These are phyloP conservation scores for Malassezia sympodialis DNA, from an alignment of 1,284 basidiomycete species.

Conservation along the genomic window DNA sequence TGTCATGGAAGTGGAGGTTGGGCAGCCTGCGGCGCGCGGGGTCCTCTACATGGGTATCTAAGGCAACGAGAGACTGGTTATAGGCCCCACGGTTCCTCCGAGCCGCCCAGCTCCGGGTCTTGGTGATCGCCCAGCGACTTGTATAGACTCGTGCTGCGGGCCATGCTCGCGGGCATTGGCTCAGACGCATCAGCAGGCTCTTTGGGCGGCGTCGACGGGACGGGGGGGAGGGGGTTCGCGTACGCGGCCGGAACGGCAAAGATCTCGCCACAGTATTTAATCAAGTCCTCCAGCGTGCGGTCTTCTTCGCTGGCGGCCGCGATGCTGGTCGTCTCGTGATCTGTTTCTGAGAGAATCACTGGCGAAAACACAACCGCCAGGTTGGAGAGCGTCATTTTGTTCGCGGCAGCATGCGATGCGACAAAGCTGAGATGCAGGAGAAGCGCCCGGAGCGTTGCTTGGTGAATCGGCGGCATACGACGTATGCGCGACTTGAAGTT, in stretches of 20 bases:
- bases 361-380: constrained; percentile 46
- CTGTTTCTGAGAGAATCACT: constrained; percentile 37
- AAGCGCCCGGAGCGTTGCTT: constrained; percentile 74
- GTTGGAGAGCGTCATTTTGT: constrained; percentile 82
- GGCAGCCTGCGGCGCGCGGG: neutral
- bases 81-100: neutral
- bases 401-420: constrained; percentile 60
- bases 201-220: neutral
- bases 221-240: neutral
- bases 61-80: neutral
- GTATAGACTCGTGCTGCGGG: neutral
- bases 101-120: neutral
- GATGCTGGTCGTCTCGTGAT: constrained; percentile 34
- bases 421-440: constrained; percentile 78
- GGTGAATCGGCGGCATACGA: constrained; percentile 63
- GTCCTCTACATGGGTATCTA: neutral
- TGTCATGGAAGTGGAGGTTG: constrained; percentile 8
- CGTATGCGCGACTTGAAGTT: constrained; percentile 40
- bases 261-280: constrained; percentile 32
- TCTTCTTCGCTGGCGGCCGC: constrained; percentile 44
- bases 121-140: neutral
- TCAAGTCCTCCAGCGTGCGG: constrained; percentile 39
- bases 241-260: constrained; percentile 10
- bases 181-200: neutral
- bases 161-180: neutral